Conservation (phyloP, 345 rosid genomes). For the Populus tremula region DNA sequence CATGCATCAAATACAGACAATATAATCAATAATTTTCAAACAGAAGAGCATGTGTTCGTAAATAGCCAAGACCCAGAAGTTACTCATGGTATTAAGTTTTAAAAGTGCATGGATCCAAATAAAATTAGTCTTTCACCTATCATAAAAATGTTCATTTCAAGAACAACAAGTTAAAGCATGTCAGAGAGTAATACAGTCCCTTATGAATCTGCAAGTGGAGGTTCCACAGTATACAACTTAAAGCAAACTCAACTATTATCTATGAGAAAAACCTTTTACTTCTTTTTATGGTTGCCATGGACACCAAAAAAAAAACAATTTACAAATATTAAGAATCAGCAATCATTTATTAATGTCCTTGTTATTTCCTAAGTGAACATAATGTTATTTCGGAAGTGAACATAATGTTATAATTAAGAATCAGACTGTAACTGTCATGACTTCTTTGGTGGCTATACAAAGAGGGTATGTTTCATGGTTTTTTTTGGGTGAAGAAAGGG, state of each 20-base stretch:
- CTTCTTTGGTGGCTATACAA: neutral
- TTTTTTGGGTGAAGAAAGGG: neutral
- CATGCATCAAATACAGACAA: constrained; percentile 1
- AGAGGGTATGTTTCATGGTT: neutral
- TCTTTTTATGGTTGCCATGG: neutral
- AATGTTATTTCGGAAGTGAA: neutral
- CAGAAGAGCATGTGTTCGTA: neutral
- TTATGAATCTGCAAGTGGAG: neutral
- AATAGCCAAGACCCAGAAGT: neutral
- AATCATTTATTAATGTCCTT: neutral
- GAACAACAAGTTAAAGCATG: neutral
- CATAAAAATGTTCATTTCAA: neutral
- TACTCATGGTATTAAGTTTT: neutral
- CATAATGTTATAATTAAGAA: neutral
- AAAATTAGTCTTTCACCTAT: neutral
- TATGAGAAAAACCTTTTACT: neutral
- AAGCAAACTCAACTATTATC: neutral
- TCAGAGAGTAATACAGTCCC: neutral
- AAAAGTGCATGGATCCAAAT: neutral
- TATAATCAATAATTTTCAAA: neutral
- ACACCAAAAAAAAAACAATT: neutral
- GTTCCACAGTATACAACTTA: neutral
- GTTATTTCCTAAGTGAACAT: neutral
- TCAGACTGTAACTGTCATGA: neutral
- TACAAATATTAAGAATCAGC: neutral